Base-by-base conservation (phyloP, 495 filamentous ascomycete genomes). In the Aspergillus panamensis region DNA sequence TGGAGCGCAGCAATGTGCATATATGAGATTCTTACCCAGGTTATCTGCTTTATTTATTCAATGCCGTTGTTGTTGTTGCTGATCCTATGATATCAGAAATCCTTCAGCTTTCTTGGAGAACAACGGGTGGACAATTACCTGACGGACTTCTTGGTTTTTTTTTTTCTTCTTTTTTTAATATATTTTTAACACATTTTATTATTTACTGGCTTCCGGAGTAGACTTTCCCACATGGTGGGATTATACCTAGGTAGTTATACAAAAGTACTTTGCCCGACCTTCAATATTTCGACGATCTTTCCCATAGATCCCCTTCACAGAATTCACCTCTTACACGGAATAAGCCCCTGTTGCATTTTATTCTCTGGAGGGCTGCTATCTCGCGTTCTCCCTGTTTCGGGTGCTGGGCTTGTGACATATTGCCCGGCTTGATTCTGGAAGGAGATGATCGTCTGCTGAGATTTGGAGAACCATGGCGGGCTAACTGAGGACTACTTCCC, bases 41-140 rank as follows among this genome's bases (percentile, higher is more conserved):
- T 5, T 5, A 25, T 25, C 25, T 25, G 2, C 25, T 2, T 25
- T 25, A 25, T 25, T 37, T 39, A 19, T 37, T 52, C 48, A 45
- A 55, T 40, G 25, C 31, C 30, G 32, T 50, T 50, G 43, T 31
- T 58, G 32, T 50, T 50, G 43, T 31, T 58, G 55, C 33, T 42
- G 60, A 62, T 62, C 51, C 31, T 30, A 53, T 62, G 60, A 55
- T 62, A 55, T 55, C 51, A 58, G 51, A 54, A 50, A 25, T 31
- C 43, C 54, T 12, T 17, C 35, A 29, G 8, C 12, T 57, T 20
- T 57, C 33, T 25, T 25, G 25, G 25, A 25, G 25, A 25, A 25
- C 25, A 25, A 25, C 25, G 25, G 25, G 25, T 25, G 25, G 25
- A 25, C 5, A 25, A 25, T 25, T 25, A 25, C 25, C 25, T 2